Conservation (phyloP, 2,329 filamentous ascomycete species). For the Xylariaceae sp. region DNA sequence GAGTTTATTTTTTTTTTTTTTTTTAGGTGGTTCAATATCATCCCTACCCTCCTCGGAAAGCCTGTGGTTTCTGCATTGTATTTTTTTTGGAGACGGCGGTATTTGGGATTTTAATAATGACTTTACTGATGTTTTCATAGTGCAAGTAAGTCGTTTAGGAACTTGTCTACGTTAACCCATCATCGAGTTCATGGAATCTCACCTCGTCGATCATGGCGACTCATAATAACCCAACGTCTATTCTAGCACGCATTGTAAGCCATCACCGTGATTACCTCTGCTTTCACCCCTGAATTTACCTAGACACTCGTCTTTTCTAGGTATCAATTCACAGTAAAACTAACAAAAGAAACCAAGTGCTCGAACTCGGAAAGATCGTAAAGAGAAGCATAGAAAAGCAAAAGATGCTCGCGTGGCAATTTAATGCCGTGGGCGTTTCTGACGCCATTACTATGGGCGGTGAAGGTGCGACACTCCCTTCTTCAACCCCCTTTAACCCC, state of each 20-base stretch:
- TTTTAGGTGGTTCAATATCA: neutral
- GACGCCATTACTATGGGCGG: constrained; percentile 95
- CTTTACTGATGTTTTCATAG: neutral
- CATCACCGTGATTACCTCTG: neutral
- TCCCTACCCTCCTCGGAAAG: no score
- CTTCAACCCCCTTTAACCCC: no score
- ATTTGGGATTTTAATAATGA: no score
- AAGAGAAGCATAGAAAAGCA: constrained; percentile 76
- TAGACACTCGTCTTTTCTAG: no score
- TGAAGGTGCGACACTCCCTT: constrained; percentile 52
- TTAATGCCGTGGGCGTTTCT: constrained; percentile 82
- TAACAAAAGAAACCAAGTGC: constrained; percentile 47
- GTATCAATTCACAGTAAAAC: neutral
- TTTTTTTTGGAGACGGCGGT: no score
- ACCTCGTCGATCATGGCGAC: neutral
- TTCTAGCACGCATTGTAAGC: constrained; percentile 30
- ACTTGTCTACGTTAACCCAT: neutral
- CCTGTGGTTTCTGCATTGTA: no score
- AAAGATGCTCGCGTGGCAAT: constrained; percentile 91
- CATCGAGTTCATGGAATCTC: neutral
- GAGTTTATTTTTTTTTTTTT: constrained; percentile 33
- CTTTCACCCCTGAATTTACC: neutral
- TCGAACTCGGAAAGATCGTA: constrained; percentile 81
- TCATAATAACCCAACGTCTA: constrained; percentile 1
- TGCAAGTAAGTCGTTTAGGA: constrained; percentile 26